Evolutionary conservation across 352 stramenopile species (phyloP), one percentile per base, ranked within the genome.

Genomic region (Pythium oligandrum): DNA sequence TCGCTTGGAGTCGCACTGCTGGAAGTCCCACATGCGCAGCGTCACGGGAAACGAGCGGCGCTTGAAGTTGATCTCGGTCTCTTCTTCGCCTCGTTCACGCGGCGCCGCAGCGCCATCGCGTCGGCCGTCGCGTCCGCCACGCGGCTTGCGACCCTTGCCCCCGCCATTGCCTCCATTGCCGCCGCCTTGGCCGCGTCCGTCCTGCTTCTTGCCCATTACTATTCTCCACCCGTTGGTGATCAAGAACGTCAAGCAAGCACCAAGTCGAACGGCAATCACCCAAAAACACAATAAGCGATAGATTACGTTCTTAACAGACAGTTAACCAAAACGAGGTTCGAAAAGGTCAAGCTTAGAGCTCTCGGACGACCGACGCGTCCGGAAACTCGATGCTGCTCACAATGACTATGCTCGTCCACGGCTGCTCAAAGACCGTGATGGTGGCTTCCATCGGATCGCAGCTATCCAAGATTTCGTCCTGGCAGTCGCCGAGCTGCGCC

Each of bases 21-120:
- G 83, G 63, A 97, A 98, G 68, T 98, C 92, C 91, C 91, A 98
- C 91, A 98, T 98, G 55, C 84, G 86, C 61, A 97, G 63, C 51
- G 74, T 83, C 52, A 97, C 66, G 7, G 75, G 73, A 57, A 96
- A 95, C 37, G 68, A 80, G 40, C 83, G 73, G 35, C 83, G 76
- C 33, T 78, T 73, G 62, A 77, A 92, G 51, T 59, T 79, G 6
- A 76, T 42, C 43, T 90, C 79, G 32, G 63, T 81, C 62, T 92
- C 83, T 40, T 88, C 81, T 26, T 84, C 80, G 31, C 72, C 71
- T 10, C 71, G 64, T 50, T 59, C 49, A 3, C 35, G 31, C 12
- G 49, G 38, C 33, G 33, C 26, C 9, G 38, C n/a, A 3, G 36
- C 32, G 1, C 53, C 56, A 36, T 68, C 59, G 30, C 63, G 53